Evolutionary conservation across 2,329 filamentous ascomycete species (phyloP), one percentile per base, ranked within the genome.

Genomic region (Acarospora socialis): DNA sequence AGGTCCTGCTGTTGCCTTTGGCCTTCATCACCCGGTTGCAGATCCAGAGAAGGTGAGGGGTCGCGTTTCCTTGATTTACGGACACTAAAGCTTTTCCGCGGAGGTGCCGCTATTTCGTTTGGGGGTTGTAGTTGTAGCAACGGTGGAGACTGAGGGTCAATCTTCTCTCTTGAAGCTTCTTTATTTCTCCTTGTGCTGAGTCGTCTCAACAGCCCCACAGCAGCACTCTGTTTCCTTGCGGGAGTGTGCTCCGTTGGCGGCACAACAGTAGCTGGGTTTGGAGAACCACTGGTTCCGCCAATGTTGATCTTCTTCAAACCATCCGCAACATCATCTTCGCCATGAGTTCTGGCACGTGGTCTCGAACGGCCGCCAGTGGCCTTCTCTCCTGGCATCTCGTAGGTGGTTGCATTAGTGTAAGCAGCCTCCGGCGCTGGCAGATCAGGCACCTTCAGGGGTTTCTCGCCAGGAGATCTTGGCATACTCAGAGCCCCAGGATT

Each of bases 1-100:
- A 92, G 66, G 37, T 87, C 82, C 37, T 77, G 73, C 43, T 86
- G 78, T 37, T 84, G 79, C 20, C 76, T 70, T 46, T 83, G 74
- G 46, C 61, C 63, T 36, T 61, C 58, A 20, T 61, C 58, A 20
- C 55, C 60, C 56, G 75, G 54, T 61, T 77, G 42, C 56, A 77
- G 38, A 58, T 46, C 39, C 54, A 64, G 38, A 54, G 57, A 37
- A 53, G 67, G 46, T 47, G 63, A 59, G 10, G 54, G 50, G 21
- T 72, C 63, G 39, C 66, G 57, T 35, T 71, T 68, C 25, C 70
- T 60, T 18, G 65, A 59, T 40, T 70, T 63, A 36, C 73, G 73
- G 42, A 94, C 81, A 50, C 83, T 92, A 53, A 94, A 92, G 52
- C 84, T 92, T 56, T 92, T 92, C 32, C 81, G 70, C 2, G 81